phyloP scores from a whole-genome alignment of 306 rosid genomes.

The Gastrolobium villosum region DNA sequence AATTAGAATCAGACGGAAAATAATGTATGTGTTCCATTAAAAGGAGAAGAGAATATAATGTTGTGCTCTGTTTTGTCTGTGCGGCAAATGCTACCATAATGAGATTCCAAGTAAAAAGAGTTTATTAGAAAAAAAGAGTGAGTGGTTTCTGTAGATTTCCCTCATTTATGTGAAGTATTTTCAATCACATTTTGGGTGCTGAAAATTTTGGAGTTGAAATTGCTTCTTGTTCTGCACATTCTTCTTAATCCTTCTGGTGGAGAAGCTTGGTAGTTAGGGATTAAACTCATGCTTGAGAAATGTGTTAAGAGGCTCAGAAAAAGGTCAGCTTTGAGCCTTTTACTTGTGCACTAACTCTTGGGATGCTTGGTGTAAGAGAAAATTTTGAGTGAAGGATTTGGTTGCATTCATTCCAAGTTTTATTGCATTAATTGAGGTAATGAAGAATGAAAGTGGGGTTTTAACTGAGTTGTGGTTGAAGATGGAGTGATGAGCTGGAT shows the following conservation, averaged over 20 bases:
- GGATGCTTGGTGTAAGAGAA: background rate
- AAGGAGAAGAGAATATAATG: too few relatives aligned
- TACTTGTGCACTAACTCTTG: background rate
- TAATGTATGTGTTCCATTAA: too few relatives aligned
- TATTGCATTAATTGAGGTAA: background rate
- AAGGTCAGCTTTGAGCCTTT: background rate
- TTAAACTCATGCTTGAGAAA: background rate
- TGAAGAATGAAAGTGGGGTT: conserved; percentile 2
- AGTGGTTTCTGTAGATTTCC: background rate
- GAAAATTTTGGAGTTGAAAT: background rate
- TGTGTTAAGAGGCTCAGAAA: background rate
- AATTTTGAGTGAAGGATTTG: background rate
- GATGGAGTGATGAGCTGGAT: background rate
- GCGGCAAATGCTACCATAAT: too few relatives aligned
- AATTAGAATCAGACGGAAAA: too few relatives aligned
- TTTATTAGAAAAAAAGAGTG: background rate
- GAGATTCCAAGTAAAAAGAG: background rate
- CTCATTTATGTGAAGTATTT: background rate
- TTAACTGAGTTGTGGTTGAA: background rate
- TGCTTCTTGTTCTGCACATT: background rate
- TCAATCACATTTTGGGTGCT: background rate
- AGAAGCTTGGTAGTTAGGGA: conserved; percentile 12
- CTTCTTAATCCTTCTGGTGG: conserved; percentile 4
- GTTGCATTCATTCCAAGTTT: conserved; percentile 5
- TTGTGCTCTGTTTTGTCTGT: too few relatives aligned